Evolutionary conservation across 495 filamentous ascomycete genomes (phyloP).

Genomic region (Aspergillus nidulans): DNA sequence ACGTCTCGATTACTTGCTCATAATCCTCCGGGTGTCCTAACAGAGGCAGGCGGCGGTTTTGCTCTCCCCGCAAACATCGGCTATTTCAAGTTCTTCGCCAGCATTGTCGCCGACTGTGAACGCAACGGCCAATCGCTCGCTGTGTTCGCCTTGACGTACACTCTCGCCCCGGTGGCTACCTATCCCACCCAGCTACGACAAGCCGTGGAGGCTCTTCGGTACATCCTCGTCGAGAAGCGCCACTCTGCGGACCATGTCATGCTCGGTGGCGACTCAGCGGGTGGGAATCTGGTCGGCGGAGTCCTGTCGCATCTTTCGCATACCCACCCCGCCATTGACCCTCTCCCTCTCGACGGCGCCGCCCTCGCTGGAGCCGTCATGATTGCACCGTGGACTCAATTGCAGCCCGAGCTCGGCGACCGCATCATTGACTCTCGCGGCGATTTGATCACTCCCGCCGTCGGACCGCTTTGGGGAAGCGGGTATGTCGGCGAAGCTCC

Average conservation of each 20-base stretch:
- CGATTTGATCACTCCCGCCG: constrained; percentile 44
- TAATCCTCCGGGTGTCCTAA: background rate
- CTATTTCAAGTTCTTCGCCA: constrained; percentile 50
- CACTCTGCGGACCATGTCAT: constrained; percentile 44
- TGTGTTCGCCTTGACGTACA: constrained; percentile 52
- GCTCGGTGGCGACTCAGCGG: constrained; percentile 62
- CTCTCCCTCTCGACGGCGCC: constrained; percentile 12
- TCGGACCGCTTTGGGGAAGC: constrained; percentile 42
- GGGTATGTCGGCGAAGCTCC: constrained; percentile 44
- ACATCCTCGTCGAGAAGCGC: constrained; percentile 43
- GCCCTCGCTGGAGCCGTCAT: constrained; percentile 47
- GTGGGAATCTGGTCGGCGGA: constrained; percentile 54
- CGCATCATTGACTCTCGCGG: constrained; percentile 44
- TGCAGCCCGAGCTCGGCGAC: constrained; percentile 38
- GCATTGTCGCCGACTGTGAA: constrained; percentile 33
- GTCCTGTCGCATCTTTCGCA: constrained; percentile 59
- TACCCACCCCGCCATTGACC: constrained; percentile 50
- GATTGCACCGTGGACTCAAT: constrained; percentile 54
- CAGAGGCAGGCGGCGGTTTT: constrained; percentile 53
- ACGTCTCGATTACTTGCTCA: constrained; percentile 9
- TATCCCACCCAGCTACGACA: constrained; percentile 62
- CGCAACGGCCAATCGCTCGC: constrained; percentile 38
- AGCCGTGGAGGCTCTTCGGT: constrained; percentile 46
- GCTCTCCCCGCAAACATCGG: constrained; percentile 43
- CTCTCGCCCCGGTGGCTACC: constrained; percentile 50